Conservation (phyloP, 1,284 basidiomycete species). For the Ganoderma sinense region DNA sequence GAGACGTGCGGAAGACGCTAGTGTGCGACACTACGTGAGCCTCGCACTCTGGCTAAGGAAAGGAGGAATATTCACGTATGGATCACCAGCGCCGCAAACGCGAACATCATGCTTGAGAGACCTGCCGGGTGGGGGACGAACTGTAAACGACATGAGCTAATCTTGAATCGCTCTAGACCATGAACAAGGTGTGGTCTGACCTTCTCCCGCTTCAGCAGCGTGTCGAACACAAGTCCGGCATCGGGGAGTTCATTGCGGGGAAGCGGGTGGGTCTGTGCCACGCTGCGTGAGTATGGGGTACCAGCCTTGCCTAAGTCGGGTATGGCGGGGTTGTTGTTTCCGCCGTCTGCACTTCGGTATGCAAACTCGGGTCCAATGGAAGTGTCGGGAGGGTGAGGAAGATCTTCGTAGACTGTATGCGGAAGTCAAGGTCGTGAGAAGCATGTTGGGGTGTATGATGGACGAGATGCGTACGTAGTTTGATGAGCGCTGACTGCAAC, state of each 20-base stretch:
- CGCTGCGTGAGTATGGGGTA: slow-evolving; percentile 79
- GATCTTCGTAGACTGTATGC: slow-evolving; percentile 72
- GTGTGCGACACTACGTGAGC: not conserved
- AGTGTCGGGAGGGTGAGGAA: slow-evolving; percentile 79
- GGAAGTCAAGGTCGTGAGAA: not conserved
- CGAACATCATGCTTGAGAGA: slow-evolving; percentile 80
- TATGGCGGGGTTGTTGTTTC: slow-evolving; percentile 71
- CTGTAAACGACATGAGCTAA: slow-evolving; percentile 44
- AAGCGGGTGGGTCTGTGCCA: slow-evolving; percentile 73
- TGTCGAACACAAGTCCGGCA: slow-evolving; percentile 80
- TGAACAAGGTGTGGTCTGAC: slow-evolving; percentile 42
- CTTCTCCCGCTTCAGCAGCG: slow-evolving; percentile 64
- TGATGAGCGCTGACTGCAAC: slow-evolving; percentile 61
- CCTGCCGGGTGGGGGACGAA: slow-evolving; percentile 82
- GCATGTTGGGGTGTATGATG: too few relatives aligned
- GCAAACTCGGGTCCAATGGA: slow-evolving; percentile 67
- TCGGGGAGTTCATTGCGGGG: slow-evolving; percentile 77
- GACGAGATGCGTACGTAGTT: slow-evolving; percentile 57
- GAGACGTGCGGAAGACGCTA: slow-evolving; percentile 79
- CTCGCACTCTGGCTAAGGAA: not conserved
- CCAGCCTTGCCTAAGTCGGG: slow-evolving; percentile 81
- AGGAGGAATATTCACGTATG: slow-evolving; percentile 57
- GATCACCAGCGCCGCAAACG: slow-evolving; percentile 84
- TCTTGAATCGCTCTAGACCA: not conserved
- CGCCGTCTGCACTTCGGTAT: slow-evolving; percentile 77